phyloP scores from a whole-genome alignment of 2,329 filamentous ascomycete genomes.

The Tolypocladium guangdongense region DNA sequence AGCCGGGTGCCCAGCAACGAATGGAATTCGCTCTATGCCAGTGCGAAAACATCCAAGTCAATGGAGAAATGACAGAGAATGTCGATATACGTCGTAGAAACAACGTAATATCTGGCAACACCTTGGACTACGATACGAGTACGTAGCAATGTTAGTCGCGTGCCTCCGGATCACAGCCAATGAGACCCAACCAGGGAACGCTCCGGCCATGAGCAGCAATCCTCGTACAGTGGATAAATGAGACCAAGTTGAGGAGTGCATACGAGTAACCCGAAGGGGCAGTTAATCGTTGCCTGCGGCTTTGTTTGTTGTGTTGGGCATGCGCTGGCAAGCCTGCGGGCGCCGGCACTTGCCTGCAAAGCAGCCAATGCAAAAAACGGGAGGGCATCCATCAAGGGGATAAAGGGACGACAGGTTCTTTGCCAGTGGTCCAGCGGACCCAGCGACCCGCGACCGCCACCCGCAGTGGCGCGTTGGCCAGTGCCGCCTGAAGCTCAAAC shows the following conservation, averaged over 20 bases:
- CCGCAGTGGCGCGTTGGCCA: not conserved
- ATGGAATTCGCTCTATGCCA: conserved; percentile 40
- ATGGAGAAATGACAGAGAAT: conserved; percentile 33
- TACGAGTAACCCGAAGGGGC: no score
- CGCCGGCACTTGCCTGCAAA: not conserved
- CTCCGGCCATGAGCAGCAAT: not conserved
- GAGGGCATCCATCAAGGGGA: not conserved
- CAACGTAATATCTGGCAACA: conserved; percentile 25
- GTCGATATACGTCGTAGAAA: conserved; percentile 31
- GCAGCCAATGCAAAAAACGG: not conserved
- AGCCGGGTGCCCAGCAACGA: conserved; percentile 46
- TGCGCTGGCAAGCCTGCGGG: not conserved
- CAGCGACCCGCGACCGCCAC: not conserved
- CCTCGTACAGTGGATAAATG: not conserved
- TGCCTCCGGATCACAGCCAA: not conserved
- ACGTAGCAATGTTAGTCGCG: not conserved
- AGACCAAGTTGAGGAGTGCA: no score
- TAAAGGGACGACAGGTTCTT: not conserved
- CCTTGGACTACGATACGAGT: conserved; percentile 3
- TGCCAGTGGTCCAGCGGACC: not conserved
- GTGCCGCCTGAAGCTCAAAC: not conserved
- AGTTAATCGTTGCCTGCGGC: not conserved
- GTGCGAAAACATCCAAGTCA: conserved; percentile 44
- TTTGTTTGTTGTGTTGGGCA: not conserved
- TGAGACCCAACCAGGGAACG: not conserved